A percentile compares a stretch with the other conserved stretches of the same genome.
phyloP scores from a whole-genome alignment of 2,329 filamentous ascomycete species.

The Botrytis fragariae region DNA sequence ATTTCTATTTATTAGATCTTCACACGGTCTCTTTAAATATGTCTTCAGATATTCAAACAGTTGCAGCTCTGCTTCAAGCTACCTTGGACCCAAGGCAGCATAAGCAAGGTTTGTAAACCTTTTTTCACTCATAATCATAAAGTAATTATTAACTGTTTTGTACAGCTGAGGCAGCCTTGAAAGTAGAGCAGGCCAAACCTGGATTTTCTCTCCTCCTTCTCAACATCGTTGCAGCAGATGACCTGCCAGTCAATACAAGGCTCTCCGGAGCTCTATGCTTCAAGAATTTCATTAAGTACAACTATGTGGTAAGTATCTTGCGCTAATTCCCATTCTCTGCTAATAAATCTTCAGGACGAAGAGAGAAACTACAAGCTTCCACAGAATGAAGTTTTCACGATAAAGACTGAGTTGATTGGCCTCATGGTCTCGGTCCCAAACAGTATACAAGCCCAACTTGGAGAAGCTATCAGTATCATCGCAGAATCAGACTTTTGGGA shows the following conservation, averaged over 20 bases:
- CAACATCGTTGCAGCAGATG: constrained; percentile 79
- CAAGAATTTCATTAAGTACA: constrained; percentile 96
- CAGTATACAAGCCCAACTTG: constrained; percentile 87
- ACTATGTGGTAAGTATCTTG: constrained; percentile 69
- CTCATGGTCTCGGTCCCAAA: constrained; percentile 92
- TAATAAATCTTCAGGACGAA: constrained; percentile 60
- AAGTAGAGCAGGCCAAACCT: constrained; percentile 75
- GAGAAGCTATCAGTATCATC: constrained; percentile 94
- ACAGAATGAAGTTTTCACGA: constrained; percentile 75
- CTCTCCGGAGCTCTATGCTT: constrained; percentile 90
- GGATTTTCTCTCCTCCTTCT: constrained; percentile 86
- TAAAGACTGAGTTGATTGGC: constrained; percentile 93
- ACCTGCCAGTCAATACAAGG: constrained; percentile 72
- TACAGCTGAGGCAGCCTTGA: constrained; percentile 77
- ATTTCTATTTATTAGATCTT: constrained; percentile 13
- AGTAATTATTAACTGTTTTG: constrained; percentile 24
- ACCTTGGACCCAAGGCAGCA: constrained; percentile 85
- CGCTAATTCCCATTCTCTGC: constrained; percentile 10
- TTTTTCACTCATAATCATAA: constrained; percentile 33
- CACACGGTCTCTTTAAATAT: constrained; percentile 43
- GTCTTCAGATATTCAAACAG: constrained; percentile 57
- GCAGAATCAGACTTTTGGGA: constrained; percentile 97
- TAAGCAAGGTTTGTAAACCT: constrained; percentile 69
- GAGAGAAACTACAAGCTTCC: constrained; percentile 91
- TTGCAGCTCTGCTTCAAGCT: constrained; percentile 84